A percentile compares a stretch with the other conserved stretches of the same genome.
Evolutionary conservation across 805 yeast species (phyloP).

Genomic region (Lachancea dasiensis): DNA sequence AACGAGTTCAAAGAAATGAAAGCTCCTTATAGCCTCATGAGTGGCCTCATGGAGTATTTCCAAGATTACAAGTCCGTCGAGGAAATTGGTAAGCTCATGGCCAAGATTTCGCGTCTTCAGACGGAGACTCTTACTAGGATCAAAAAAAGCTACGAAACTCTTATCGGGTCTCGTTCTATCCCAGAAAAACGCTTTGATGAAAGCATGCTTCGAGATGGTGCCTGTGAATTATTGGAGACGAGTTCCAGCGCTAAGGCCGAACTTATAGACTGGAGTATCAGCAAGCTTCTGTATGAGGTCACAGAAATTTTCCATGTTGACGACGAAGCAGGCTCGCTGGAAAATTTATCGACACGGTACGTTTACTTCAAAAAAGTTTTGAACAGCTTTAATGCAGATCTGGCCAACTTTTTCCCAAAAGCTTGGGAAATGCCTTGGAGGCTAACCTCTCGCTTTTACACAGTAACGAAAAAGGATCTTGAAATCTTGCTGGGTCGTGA

Average conservation of each 20-base stretch:
- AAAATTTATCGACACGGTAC: constrained; percentile 75
- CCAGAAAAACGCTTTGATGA: constrained; percentile 25
- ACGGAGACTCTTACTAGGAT: constrained; percentile 24
- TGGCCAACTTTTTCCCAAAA: constrained; percentile 53
- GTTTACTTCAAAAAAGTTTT: constrained; percentile 73
- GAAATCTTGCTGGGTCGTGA: constrained; percentile 44
- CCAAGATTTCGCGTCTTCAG: constrained; percentile 24
- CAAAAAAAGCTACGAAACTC: constrained; percentile 15
- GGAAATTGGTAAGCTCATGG: constrained; percentile 38
- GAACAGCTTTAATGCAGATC: constrained; percentile 48
- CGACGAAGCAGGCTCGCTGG: constrained; percentile 94
- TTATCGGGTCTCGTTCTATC: constrained; percentile 13
- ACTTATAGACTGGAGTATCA: constrained; percentile 68
- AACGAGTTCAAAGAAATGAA: constrained; percentile 23
- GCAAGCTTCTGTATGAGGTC: constrained; percentile 65
- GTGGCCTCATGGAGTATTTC: constrained; percentile 28
- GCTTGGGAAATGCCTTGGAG: constrained; percentile 66
- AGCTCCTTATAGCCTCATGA: constrained; percentile 29
- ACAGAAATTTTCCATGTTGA: constrained; percentile 63
- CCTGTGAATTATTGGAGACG: constrained; percentile 65
- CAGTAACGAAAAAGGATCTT: constrained; percentile 63
- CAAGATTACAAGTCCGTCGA: constrained; percentile 77
- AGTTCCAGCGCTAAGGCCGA: constrained; percentile 57
- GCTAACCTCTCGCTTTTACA: constrained; percentile 58
- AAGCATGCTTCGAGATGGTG: constrained; percentile 42